Percentiles rank a stretch among this genome's conserved stretches.
These are phyloP conservation scores for Leccinum boreale DNA, from an alignment of 768 basidiomycete species.

Conservation along the genomic window DNA sequence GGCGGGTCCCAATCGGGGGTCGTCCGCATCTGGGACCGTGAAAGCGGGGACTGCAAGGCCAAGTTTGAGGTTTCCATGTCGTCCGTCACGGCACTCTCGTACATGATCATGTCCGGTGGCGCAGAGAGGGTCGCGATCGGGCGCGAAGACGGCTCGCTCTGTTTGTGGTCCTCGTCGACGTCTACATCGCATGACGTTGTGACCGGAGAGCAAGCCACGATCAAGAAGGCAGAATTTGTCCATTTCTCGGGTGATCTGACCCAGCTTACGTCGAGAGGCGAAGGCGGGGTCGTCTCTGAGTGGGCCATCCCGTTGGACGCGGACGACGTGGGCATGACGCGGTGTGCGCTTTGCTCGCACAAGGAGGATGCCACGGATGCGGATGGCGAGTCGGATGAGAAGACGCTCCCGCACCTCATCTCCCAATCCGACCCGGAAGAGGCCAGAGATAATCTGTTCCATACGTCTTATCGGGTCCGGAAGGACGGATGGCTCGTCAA, in stretches of 20 bases:
- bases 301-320: slow-evolving; percentile 8
- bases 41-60: slow-evolving; percentile 11
- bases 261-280: background rate
- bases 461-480: slow-evolving; percentile 12
- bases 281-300: slow-evolving; percentile 1
- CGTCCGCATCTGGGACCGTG: slow-evolving; percentile 21
- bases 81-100: slow-evolving; percentile 19
- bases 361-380: too few relatives aligned
- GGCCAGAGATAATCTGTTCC: slow-evolving; percentile 1
- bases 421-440: slow-evolving; percentile 9
- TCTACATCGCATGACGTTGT: slow-evolving; percentile 11
- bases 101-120: background rate
- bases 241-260: slow-evolving; percentile 9
- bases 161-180: slow-evolving; percentile 16
- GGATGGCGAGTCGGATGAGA: too few relatives aligned
- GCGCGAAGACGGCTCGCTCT: slow-evolving; percentile 17
- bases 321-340: background rate
- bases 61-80: background rate
- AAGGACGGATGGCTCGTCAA: slow-evolving; percentile 22
- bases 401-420: slow-evolving; percentile 4
- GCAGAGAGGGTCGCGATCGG: slow-evolving; percentile 10
- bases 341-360: too few relatives aligned
- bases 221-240: slow-evolving; percentile 3
- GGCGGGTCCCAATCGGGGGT: slow-evolving; percentile 16
- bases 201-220: background rate